Base-by-base conservation (phyloP, 2,329 filamentous ascomycete genomes). In the Fusarium mundagurra region DNA sequence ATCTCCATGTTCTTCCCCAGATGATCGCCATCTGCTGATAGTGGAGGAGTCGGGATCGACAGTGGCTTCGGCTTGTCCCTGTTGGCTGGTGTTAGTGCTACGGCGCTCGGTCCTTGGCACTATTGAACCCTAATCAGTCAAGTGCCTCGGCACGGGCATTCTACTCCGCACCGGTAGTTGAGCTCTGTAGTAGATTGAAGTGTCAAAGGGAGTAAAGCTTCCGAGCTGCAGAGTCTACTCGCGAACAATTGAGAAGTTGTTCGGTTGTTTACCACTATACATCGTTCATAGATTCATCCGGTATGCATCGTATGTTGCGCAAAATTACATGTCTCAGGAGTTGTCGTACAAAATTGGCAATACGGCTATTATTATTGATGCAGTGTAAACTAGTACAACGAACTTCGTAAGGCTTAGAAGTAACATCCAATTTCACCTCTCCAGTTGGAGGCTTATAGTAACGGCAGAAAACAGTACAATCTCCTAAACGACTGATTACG, bases 391-490 rank as follows among this genome's bases (percentile, higher is more conserved):
- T 13, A 27, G 10, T 22, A 16, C n/a, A 29, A 9, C n/a, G 24
- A 14, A 20, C 9, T 27, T 34, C 1, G 33, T 8, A 34, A 20
- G 5, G 20, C n/a, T 11, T 16, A 8, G 12, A 53, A 12, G 8
- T 54, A 22, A 8, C 11, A 27, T 12, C 24, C 13, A 34, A 8
- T 3, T 5, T 12, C 18, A 22, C 5, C 9, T 20, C 24, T 55
- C 8, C 7, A 8, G 11, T 17, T 8, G 16, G 10, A 14, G 16
- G 1, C 16, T 16, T 3, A 8, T 20, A 27, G 13, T 7, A 18
- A 27, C 7, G 6, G 3, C 14, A 11, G 22, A 1, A 13, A 7
- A 4, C 7, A 12, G 6, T 9, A 3, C n/a, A 27, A 11, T 12
- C 5, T 18, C 20, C 8, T n/a, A 1, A 2, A 13, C 12, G 8